A percentile compares a stretch with the other conserved stretches of the same genome.
These are phyloP conservation scores for Eucalyptus tenuipes DNA, from an alignment of 345 rosid species.

Conservation along the genomic window DNA sequence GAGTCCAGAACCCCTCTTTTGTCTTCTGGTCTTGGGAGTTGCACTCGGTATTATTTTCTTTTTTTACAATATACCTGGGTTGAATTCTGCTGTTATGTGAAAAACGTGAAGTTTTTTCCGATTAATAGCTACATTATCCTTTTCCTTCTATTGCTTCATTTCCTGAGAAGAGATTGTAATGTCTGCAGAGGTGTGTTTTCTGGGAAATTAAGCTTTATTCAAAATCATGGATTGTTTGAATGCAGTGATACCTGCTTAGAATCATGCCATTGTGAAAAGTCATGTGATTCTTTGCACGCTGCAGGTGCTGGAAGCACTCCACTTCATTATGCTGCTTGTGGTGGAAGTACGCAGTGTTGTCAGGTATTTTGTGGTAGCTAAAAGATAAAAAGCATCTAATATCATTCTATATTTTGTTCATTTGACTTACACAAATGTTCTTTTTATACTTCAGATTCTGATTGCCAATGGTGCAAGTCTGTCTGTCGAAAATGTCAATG, in stretches of 20 bases:
- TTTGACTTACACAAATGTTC: not conserved
- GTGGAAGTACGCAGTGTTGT: slow-evolving; percentile 87
- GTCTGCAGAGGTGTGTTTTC: not conserved
- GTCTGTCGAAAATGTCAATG: slow-evolving; percentile 58
- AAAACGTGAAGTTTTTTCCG: not conserved
- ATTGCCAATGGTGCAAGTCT: slow-evolving; percentile 73
- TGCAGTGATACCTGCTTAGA: not conserved
- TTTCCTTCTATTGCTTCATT: not conserved
- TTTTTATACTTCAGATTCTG: slow-evolving; percentile 44
- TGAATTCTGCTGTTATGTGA: not conserved
- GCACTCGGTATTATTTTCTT: not conserved
- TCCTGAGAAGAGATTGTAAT: not conserved
- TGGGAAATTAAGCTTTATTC: not conserved
- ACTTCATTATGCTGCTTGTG: slow-evolving; percentile 98
- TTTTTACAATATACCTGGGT: not conserved
- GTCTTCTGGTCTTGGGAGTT: not conserved
- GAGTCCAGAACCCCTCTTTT: not conserved
- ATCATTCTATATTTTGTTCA: not conserved
- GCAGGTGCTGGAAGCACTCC: slow-evolving; percentile 93
- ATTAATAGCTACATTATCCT: not conserved
- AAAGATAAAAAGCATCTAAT: not conserved
- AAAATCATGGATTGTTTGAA: not conserved
- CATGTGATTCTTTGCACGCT: not conserved
- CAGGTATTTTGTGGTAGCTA: slow-evolving; percentile 37
- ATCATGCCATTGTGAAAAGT: not conserved